Conservation (phyloP, 1,139 yeast genomes). For the Spencermartinsiella ligniputridi region DNA sequence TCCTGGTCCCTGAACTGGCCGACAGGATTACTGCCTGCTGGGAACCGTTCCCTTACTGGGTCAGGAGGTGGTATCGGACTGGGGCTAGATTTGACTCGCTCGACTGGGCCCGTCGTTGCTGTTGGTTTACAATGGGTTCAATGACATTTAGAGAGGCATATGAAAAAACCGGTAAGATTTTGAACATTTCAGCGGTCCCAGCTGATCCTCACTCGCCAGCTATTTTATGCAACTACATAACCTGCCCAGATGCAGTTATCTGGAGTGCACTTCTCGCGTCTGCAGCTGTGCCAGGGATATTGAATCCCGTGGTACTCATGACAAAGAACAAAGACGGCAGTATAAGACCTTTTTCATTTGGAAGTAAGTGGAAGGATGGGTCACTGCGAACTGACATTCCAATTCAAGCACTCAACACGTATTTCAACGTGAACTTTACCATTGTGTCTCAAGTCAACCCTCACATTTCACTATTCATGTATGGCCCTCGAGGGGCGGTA, state of each 20-base stretch:
- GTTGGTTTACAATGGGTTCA: slow-evolving; percentile 70
- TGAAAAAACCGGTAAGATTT: slow-evolving; percentile 61
- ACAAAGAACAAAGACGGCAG: slow-evolving; percentile 50
- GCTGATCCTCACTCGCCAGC: slow-evolving; percentile 82
- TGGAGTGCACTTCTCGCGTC: slow-evolving; percentile 78
- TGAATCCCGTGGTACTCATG: slow-evolving; percentile 77
- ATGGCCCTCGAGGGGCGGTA: slow-evolving; percentile 76
- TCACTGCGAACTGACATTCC: slow-evolving; percentile 71
- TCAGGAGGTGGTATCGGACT: slow-evolving; percentile 59
- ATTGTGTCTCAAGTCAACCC: slow-evolving; percentile 82
- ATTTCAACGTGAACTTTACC: slow-evolving; percentile 71
- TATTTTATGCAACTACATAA: slow-evolving; percentile 68
- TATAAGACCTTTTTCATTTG: slow-evolving; percentile 65
- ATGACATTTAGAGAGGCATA: slow-evolving; percentile 68
- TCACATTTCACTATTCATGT: slow-evolving; percentile 70
- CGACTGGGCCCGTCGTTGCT: slow-evolving; percentile 65
- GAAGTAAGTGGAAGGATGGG: slow-evolving; percentile 74
- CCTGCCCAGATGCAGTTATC: slow-evolving; percentile 77
- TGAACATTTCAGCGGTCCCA: slow-evolving; percentile 75
- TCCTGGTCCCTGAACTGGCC: slow-evolving; percentile 61
- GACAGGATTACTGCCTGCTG: slow-evolving; percentile 67
- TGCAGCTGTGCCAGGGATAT: slow-evolving; percentile 80
- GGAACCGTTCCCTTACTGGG: slow-evolving; percentile 58
- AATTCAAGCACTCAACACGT: slow-evolving; percentile 62
- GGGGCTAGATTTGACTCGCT: slow-evolving; percentile 77